Percentiles rank a stretch among this genome's conserved stretches.
Conservation (phyloP, 148 eudicot genomes). For the Arbutus unedo region DNA sequence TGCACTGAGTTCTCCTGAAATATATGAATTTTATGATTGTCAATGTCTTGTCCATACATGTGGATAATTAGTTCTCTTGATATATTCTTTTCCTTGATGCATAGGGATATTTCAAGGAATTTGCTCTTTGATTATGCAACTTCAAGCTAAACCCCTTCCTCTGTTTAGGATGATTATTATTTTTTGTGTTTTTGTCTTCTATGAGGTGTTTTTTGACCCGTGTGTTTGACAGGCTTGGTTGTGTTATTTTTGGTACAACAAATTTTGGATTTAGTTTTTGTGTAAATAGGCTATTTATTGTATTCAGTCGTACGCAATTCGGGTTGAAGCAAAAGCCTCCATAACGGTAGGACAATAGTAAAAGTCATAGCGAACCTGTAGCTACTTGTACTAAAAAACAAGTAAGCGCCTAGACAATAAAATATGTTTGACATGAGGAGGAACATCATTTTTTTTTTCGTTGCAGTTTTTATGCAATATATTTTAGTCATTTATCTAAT, state of each 20-base stretch:
- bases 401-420: no score
- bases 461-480: not conserved
- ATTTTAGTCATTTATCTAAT: not conserved
- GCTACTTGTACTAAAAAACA: no score
- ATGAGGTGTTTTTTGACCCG: not conserved
- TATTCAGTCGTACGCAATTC: not conserved
- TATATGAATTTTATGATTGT: not conserved
- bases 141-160: not conserved
- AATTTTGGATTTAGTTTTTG: not conserved
- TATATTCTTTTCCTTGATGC: not conserved
- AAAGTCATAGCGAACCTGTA: no score
- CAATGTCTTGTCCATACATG: not conserved
- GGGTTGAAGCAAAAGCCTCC: no score
- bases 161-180: not conserved
- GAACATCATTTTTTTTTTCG: not conserved
- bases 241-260: not conserved
- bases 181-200: not conserved
- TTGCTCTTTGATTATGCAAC: not conserved
- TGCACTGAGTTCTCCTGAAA: not conserved
- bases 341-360: no score
- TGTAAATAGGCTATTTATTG: not conserved
- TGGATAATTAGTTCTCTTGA: not conserved
- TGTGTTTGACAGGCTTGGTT: not conserved
- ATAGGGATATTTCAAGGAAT: not conserved
- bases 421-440: no score